phyloP scores from a whole-genome alignment of 2,329 filamentous ascomycete species.

The Chrysoporthe cubensis region DNA sequence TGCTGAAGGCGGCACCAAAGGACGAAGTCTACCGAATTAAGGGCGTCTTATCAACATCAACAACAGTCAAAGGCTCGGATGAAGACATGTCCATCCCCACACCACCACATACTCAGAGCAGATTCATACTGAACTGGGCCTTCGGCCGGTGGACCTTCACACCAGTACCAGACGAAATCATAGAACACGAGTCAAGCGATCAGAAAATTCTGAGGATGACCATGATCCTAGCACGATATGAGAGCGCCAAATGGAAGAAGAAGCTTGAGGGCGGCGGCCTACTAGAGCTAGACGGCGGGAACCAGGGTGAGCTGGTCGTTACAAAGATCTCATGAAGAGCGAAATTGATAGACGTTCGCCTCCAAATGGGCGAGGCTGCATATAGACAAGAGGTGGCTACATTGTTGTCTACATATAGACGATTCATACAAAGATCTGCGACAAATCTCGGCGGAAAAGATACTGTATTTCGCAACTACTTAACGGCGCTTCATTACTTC shows the following conservation, averaged over 20 bases:
- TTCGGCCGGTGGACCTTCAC: conserved; percentile 96
- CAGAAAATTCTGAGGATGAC: conserved; percentile 70
- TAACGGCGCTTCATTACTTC: background rate
- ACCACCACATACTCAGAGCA: conserved; percentile 38
- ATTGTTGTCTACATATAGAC: conserved; percentile 2
- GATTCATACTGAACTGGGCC: conserved; percentile 97
- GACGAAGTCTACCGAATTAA: conserved; percentile 98
- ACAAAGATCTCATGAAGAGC: conserved; percentile 49
- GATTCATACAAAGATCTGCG: background rate
- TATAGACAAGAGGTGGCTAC: conserved; percentile 4
- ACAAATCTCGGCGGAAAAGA: background rate
- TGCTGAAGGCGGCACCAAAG: conserved; percentile 78
- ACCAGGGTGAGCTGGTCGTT: conserved; percentile 55
- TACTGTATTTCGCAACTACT: background rate
- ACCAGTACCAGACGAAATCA: conserved; percentile 45
- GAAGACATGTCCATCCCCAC: conserved; percentile 45
- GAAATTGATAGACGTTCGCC: background rate
- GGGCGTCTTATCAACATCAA: conserved; percentile 58
- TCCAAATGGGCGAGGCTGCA: background rate
- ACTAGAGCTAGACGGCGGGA: conserved; percentile 51
- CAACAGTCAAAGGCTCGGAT: conserved; percentile 55
- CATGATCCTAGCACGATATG: conserved; percentile 72
- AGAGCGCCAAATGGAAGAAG: conserved; percentile 78
- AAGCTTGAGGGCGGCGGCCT: conserved; percentile 64
- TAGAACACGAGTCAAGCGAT: conserved; percentile 59